Evolutionary conservation across 2,329 filamentous ascomycete species (phyloP), one percentile per base, ranked within the genome.

Genomic region (Diplodia sapinea): DNA sequence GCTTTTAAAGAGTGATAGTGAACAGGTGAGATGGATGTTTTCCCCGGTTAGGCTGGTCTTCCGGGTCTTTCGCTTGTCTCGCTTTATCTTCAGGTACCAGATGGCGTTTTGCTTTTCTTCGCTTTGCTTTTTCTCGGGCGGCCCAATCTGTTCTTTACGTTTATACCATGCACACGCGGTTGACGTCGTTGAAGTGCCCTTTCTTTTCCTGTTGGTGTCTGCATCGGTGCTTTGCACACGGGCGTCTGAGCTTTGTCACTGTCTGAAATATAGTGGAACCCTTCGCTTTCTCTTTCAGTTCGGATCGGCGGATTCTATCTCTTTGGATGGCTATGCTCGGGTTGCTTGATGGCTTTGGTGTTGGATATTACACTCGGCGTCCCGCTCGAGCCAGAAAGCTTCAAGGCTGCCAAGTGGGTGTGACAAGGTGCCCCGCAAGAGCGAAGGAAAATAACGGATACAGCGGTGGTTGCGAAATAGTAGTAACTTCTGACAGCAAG

Each of bases 1-100:
- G 78, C 77, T 9, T 76, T 75, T 69, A 79, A 78, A 68, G 69
- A 40, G 17, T 73, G 57, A 70, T 43, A 17, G 20, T 4, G 23
- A 29, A 52, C 4, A 13, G 23, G 13, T 52, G 50, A 23, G 20
- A 13, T 52, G 17, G 20, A 26, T 5, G 8, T 52, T 52, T 13
- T 23, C 7, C 20, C 20, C 29, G 9, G 13, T 15, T 15, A 23
- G 13, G 50, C 20, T 52, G 23, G 23, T 55, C 17, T 17, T n/a
- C 55, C 36, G 20, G 11, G 33, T 11, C 33, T 36, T n/a, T 56
- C n/a, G 29, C 29, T 20, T 38, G n/a, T 40, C 54, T 23, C n/a
- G 17, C 29, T n/a, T 20, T 29, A 7, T 49, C 15, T 4, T 12
- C 4, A 15, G 57, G 57, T 20, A 40, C 33, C 47, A 13, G 31